Conservation (phyloP, 1,284 basidiomycete species). For the Bondarzewia mesenterica region DNA sequence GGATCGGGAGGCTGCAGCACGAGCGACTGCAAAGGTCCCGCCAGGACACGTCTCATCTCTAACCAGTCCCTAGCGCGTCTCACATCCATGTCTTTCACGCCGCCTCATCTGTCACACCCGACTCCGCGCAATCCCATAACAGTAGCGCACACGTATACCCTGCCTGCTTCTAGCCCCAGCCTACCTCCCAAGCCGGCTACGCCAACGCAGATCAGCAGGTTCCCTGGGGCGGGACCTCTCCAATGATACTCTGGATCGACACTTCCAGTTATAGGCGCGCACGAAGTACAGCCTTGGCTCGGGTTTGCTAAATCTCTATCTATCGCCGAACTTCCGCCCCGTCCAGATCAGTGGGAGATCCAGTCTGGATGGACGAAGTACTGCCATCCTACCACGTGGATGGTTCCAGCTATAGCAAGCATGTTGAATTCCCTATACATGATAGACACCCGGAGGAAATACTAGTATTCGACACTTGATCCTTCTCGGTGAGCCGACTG, state of each 20-base stretch:
- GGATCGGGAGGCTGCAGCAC: conserved; percentile 10
- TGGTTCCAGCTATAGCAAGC: conserved; percentile 59
- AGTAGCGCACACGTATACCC: neutral
- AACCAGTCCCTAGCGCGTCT: neutral
- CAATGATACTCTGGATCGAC: conserved; percentile 85
- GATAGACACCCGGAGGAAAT: conserved; percentile 59
- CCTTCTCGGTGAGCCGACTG: conserved; percentile 50
- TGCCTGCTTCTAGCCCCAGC: conserved; percentile 7
- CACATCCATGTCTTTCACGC: neutral
- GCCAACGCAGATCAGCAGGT: conserved; percentile 6
- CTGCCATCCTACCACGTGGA: conserved; percentile 48
- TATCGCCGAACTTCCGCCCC: conserved; percentile 46
- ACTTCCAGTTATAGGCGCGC: conserved; percentile 81
- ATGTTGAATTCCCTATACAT: conserved; percentile 53
- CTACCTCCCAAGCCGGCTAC: conserved; percentile 12
- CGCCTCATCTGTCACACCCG: neutral
- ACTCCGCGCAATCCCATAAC: neutral
- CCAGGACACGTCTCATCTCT: neutral
- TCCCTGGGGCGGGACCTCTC: conserved; percentile 33
- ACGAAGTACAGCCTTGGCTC: conserved; percentile 78
- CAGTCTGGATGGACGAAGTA: conserved; percentile 92
- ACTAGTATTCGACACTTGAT: conserved; percentile 87
- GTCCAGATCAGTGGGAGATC: conserved; percentile 67
- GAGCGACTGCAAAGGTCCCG: neutral
- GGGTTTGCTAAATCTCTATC: conserved; percentile 65